Base-by-base conservation (phyloP, 225 moss, liverwort and hornwort genomes). In the Polytrichum formosum region DNA sequence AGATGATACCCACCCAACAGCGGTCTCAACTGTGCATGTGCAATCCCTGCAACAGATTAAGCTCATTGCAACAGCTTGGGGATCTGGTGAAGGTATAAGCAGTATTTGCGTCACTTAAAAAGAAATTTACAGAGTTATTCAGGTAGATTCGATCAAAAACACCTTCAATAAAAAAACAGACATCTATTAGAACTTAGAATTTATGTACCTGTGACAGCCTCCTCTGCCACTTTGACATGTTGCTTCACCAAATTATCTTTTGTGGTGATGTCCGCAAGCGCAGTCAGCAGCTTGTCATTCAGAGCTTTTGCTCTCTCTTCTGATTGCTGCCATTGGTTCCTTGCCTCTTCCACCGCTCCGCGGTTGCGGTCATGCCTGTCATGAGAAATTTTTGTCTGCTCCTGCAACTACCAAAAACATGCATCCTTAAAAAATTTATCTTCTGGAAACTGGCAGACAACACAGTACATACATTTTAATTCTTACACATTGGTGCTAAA, bases 211-310 rank as follows among this genome's bases (percentile, higher is more conserved):
- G 87, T 74, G 63, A 90, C 92, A 28, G 90, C 90, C 80, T 92
- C 92, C 69, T 90, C 92, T 2, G 90, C 92, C 33, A 92, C 88
- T 70, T 92, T 92, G 37, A 84, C 88, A 55, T 92, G 90, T 74
- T 90, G 92, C 64, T 90, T 86, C 56, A 88, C 90, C 67, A 92
- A 75, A 30, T 85, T 88, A 31, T 88, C 87, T 82, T 87, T 92
- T 33, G 84, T 75, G 8, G 88, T 81, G 31, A 92, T 73, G 67
- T 90, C 86, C 6, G 79, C 76, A n/a, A 82, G 85, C 6, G 88
- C 88, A 67, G 60, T 80, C 5, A 78, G 5, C 9, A 88, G 71
- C 66, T 86, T 77, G 16, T 81, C 88, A 27, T 66, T 88, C 70
- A 86, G 37, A 0, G 56, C 56, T 75, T 77, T 81, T 4, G 87